Percentiles rank a stretch among this genome's conserved stretches.
These are phyloP conservation scores for Ilyonectria robusta DNA, from an alignment of 2,329 filamentous ascomycete genomes.

Conservation along the genomic window DNA sequence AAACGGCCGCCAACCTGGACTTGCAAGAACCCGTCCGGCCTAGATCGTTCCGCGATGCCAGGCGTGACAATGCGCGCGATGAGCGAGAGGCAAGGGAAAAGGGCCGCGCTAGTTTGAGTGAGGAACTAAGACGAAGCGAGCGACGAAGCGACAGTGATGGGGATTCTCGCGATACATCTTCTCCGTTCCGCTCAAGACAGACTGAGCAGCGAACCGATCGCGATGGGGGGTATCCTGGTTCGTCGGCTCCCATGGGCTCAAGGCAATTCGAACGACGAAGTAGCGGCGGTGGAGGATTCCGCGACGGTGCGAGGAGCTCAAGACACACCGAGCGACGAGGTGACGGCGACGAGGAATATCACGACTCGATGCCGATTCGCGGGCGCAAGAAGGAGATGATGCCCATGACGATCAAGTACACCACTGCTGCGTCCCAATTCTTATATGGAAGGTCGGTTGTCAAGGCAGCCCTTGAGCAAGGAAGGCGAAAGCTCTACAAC, in stretches of 20 bases:
- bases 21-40: constrained; percentile 48
- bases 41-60: constrained; percentile 38
- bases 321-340: constrained; percentile 7
- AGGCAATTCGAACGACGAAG: constrained; percentile 2
- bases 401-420: constrained; percentile 66
- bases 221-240: neutral
- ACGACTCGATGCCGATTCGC: constrained; percentile 22
- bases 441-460: constrained; percentile 89
- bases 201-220: neutral
- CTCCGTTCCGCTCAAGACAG: neutral
- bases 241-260: neutral
- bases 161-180: neutral
- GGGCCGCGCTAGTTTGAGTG: neutral
- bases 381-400: constrained; percentile 52
- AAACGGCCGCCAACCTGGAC: constrained; percentile 44
- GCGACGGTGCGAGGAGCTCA: neutral
- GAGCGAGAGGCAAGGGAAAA: constrained; percentile 7
- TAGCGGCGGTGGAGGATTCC: neutral
- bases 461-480: constrained; percentile 78
- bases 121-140: constrained; percentile 1
- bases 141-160: neutral
- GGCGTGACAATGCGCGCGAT: constrained; percentile 9
- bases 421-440: constrained; percentile 91
- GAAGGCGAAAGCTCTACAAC: constrained; percentile 82
- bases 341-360: neutral